Evolutionary conservation across 768 basidiomycete species (phyloP).

Genomic region (Lactarius psammicola): DNA sequence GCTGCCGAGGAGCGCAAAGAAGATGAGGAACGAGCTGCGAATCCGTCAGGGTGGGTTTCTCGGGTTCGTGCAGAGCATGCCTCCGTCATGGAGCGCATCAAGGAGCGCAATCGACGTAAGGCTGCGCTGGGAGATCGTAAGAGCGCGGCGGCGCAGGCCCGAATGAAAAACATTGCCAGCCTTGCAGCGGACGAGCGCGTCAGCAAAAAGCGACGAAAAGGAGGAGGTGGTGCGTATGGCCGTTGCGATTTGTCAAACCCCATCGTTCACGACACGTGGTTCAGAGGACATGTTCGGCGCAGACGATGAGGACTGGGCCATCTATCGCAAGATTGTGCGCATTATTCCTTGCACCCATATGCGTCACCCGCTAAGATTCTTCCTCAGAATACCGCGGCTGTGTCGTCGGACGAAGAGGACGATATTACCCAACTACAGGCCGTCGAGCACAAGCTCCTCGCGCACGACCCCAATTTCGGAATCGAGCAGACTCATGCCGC

Average conservation of each 20-base stretch:
- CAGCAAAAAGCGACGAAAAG: constrained; percentile 83
- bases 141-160: constrained; percentile 89
- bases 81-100: constrained; percentile 81
- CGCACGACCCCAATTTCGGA: constrained; percentile 84
- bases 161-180: constrained; percentile 86
- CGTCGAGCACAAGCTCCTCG: constrained; percentile 78
- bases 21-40: constrained; percentile 69
- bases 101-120: constrained; percentile 73
- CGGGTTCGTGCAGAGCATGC: constrained; percentile 78
- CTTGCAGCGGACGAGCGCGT: constrained; percentile 84
- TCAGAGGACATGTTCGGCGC: constrained; percentile 92
- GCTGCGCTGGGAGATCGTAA: constrained; percentile 78
- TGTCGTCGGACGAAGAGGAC: constrained; percentile 90
- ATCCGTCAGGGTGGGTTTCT: constrained; percentile 71
- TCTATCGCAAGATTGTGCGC: constrained; percentile 93
- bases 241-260: background rate
- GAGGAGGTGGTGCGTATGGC: constrained; percentile 59
- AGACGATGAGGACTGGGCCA: constrained; percentile 96
- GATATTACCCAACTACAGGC: constrained; percentile 67
- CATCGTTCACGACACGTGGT: constrained; percentile 32
- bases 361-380: constrained; percentile 4
- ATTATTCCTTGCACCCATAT: background rate
- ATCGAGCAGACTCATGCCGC: constrained; percentile 78
- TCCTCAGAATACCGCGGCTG: constrained; percentile 60
- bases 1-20: constrained; percentile 62